These are phyloP conservation scores for Sextonia rubra DNA, from an alignment of 164 flowering plant genomes.

Conservation along the genomic window DNA sequence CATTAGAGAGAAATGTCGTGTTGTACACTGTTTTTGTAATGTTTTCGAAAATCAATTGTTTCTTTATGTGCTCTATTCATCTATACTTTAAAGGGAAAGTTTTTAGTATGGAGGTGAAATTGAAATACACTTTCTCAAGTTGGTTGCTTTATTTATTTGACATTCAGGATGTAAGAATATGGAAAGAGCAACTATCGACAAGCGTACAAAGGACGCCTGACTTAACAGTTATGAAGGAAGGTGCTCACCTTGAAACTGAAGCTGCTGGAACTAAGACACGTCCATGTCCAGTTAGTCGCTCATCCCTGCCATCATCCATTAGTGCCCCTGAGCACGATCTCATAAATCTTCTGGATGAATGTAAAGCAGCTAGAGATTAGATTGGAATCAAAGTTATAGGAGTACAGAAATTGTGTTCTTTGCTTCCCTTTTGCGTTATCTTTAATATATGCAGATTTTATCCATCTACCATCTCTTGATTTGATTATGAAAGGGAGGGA, in stretches of 20 bases:
- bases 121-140: not conserved
- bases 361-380: constrained; percentile 41
- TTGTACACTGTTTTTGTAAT: too few relatives aligned
- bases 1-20: too few relatives aligned
- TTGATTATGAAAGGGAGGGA: not conserved
- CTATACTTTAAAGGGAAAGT: not conserved
- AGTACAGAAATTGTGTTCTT: not conserved
- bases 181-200: constrained; percentile 74
- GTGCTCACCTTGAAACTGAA: constrained; percentile 33
- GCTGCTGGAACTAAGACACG: constrained; percentile 24
- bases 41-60: too few relatives aligned
- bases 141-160: not conserved
- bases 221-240: constrained; percentile 51
- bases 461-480: not conserved
- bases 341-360: constrained; percentile 71
- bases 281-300: constrained; percentile 33
- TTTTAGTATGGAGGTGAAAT: not conserved
- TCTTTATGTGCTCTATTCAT: too few relatives aligned
- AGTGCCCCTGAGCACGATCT: constrained; percentile 91
- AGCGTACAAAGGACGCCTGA: constrained; percentile 42
- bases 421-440: not conserved
- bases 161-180: constrained; percentile 82
- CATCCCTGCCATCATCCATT: constrained; percentile 56
- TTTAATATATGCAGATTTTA: not conserved
- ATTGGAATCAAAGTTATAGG: not conserved